Base-by-base conservation (phyloP, 2,329 filamentous ascomycete genomes). In the Hymenoscyphus linearis region DNA sequence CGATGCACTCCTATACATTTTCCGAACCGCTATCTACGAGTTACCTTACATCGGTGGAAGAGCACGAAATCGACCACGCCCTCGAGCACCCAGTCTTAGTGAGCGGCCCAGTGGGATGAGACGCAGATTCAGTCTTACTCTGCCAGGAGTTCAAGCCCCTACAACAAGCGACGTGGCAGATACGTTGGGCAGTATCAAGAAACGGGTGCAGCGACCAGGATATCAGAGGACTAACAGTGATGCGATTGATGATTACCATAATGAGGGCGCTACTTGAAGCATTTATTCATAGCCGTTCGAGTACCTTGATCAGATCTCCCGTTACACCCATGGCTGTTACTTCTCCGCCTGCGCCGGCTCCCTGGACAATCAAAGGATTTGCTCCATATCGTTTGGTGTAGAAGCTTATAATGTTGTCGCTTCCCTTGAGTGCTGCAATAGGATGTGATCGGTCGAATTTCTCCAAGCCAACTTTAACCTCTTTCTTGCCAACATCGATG, bases 331-430 rank as follows among this genome's bases (percentile, higher is more conserved):
- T 98, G 31, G 95, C 95, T 36, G 95, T 99, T 58, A 98, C 92
- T 52, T 97, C 93, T 66, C 90, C 93, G 69, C 95, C 95, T 27
- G 95, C 95, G 64, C 93, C 95, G 37, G 91, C 92, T 62, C 95
- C 95, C 79, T 98, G 93, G 65, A 99, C 85, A 73, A 97, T 96
- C 65, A 99, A 80, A 52, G 95, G 93, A 76, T 93, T 96, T 73
- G 81, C 83, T 62, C 92, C 92, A 73, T 99, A 99, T 70, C 95
- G 84, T 81, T 96, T 89, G 5, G 95, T 99, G 78, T 97, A 96
- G 81, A 99, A 97, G 80, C 88, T 96, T 74, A 99, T 96, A 74
- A 99, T 96, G 80, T 99, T 99, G 75, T 98, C 95, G 75, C 93
- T 98, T 37, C 95, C 95, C 83, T 96, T 96, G 61, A 99, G 82